Evolutionary conservation across 768 basidiomycete genomes (phyloP).

Genomic region (Lactarius trivialis): DNA sequence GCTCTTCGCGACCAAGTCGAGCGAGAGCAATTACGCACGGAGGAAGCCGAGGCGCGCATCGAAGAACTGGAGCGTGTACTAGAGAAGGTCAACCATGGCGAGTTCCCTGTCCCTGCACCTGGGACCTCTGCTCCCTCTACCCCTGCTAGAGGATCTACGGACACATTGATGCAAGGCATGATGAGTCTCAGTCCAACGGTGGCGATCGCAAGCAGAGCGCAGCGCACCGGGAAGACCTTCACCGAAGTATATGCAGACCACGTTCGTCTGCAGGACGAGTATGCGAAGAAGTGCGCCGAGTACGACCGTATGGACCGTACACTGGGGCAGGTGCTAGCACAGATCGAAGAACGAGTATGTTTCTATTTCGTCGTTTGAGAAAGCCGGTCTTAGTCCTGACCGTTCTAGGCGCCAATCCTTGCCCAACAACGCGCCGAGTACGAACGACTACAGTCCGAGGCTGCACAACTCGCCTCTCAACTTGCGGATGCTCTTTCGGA

Average conservation of each 20-base stretch:
- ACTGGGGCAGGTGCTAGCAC: constrained; percentile 69
- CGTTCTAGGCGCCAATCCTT: constrained; percentile 75
- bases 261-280: constrained; percentile 78
- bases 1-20: constrained; percentile 64
- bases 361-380: neutral
- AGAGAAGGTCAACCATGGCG: constrained; percentile 64
- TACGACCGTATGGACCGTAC: constrained; percentile 81
- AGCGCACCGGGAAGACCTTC: constrained; percentile 82
- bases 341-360: constrained; percentile 86
- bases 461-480: constrained; percentile 72
- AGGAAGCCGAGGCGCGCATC: constrained; percentile 62
- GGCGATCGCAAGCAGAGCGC: constrained; percentile 73
- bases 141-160: constrained; percentile 37
- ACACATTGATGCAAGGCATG: constrained; percentile 47
- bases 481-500: constrained; percentile 69
- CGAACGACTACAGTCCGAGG: constrained; percentile 73
- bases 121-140: constrained; percentile 40
- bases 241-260: constrained; percentile 93
- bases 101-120: constrained; percentile 52
- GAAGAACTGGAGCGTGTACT: constrained; percentile 70
- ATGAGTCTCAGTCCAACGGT: constrained; percentile 82
- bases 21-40: constrained; percentile 59
- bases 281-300: constrained; percentile 70
- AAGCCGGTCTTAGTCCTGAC: neutral
- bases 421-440: constrained; percentile 88